Conservation (phyloP, 2,329 filamentous ascomycete genomes). For the Xylariaceae sp. region DNA sequence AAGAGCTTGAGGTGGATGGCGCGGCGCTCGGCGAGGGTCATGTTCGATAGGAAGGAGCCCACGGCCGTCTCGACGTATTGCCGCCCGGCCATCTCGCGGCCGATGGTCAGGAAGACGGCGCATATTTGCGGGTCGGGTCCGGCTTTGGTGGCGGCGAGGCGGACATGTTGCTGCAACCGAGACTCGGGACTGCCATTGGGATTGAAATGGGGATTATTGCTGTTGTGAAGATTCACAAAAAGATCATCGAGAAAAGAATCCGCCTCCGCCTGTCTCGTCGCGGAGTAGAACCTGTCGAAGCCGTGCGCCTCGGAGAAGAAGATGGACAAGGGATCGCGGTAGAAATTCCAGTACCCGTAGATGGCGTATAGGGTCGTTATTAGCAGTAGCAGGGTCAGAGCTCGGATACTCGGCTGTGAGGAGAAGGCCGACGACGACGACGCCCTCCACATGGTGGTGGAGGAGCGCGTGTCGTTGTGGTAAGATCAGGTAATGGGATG, state of each 20-base stretch:
- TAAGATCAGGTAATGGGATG: too few relatives aligned
- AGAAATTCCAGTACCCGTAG: constrained; percentile 30
- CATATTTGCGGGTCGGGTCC: constrained; percentile 24
- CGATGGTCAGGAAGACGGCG: constrained; percentile 28
- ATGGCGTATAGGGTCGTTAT: constrained; percentile 25
- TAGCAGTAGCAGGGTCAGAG: constrained; percentile 22
- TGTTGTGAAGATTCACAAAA: constrained; percentile 15
- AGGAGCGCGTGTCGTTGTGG: too few relatives aligned
- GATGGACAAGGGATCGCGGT: constrained; percentile 31
- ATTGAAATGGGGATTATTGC: too few relatives aligned
- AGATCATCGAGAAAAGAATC: constrained; percentile 25
- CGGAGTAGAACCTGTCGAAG: constrained; percentile 29
- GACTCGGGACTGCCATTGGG: too few relatives aligned
- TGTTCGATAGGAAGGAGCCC: constrained; percentile 30
- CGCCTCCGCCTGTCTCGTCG: constrained; percentile 27
- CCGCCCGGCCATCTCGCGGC: constrained; percentile 24
- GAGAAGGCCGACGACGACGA: too few relatives aligned
- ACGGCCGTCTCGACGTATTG: constrained; percentile 32
- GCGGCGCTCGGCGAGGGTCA: constrained; percentile 26
- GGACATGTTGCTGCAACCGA: too few relatives aligned
- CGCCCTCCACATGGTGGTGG: too few relatives aligned
- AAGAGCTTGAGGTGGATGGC: constrained; percentile 28
- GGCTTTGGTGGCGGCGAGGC: constrained; percentile 21
- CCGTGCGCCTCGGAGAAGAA: constrained; percentile 32
- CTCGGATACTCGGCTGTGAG: constrained; percentile 28